Percentiles rank a stretch among this genome's conserved stretches.
These are phyloP conservation scores for Sideroxylon spinosum DNA, from an alignment of 179 eudicot genomes.

Conservation along the genomic window DNA sequence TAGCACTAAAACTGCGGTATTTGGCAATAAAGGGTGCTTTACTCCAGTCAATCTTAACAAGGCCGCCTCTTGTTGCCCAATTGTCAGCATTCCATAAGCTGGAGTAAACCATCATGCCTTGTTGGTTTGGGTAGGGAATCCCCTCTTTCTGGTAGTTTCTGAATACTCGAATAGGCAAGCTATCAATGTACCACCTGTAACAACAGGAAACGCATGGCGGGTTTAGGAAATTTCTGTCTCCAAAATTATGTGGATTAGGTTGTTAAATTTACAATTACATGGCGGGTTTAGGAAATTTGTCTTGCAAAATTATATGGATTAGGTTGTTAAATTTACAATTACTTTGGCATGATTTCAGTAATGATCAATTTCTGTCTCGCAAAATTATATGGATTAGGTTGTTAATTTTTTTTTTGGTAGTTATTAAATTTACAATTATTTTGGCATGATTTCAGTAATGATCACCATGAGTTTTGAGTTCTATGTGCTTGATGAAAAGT, in stretches of 20 bases:
- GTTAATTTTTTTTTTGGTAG: no score
- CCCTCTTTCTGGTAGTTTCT: constrained; percentile 38
- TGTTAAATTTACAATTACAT: no score
- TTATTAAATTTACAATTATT: no score
- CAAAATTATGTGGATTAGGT: background rate
- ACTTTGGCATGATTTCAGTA: background rate
- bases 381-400: background rate
- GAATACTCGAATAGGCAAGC: constrained; percentile 53
- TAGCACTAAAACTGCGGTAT: constrained; percentile 30
- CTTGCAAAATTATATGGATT: background rate
- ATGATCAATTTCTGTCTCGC: no score
- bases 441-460: background rate
- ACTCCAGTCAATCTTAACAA: constrained; percentile 49
- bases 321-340: background rate
- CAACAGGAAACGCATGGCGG: background rate
- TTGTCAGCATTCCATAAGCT: constrained; percentile 65
- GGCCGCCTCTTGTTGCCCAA: constrained; percentile 70
- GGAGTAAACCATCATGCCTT: constrained; percentile 42
- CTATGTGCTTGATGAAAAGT: no score
- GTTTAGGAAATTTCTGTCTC: background rate
- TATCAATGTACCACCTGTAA: constrained; percentile 56
- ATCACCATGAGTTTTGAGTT: background rate
- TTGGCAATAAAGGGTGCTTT: constrained; percentile 41
- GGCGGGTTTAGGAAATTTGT: background rate
- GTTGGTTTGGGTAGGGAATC: constrained; percentile 42